Evolutionary conservation across 176 grass and related monocot species (phyloP), one percentile per base, ranked within the genome.

Genomic region (Oryza longistaminata): DNA sequence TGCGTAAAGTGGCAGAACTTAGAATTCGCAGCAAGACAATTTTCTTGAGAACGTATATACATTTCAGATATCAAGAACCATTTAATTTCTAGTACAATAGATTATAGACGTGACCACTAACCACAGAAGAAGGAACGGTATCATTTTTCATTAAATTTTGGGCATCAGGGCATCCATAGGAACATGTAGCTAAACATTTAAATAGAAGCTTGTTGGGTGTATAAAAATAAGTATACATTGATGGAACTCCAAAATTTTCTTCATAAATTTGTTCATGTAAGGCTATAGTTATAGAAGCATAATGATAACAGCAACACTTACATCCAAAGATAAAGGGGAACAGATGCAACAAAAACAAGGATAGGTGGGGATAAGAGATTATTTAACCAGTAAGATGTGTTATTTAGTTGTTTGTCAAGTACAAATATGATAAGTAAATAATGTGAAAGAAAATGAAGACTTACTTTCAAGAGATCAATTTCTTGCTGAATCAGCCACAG

Each of bases 381-480:
- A 79, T 45, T 79, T 66, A 60, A 84, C 58, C 66, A 66, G 53
- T 35, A 81, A 86, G 65, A 26, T 66, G 44, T 58, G 17, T 10
- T 26, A 33, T 10, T 10, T 33, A 77, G 82, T 14, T 65, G 73
- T 50, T 26, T 68, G 80, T 74, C 37, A 78, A 81, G 43, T 48
- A 55, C 2, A 78, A 82, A 45, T 45, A 22, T 16, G 17, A 78
- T 43, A 71, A 70, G 49, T 65, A 88, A 2, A 65, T 26, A 49
- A 87, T 27, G 61, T 1, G n/a, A 13, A 78, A 75, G 45, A 24
- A 43, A 61, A 66, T 39, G 25, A 70, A 82, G 46, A 81, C 78
- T 78, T 99, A 96, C 96, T 94, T 99, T 99, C 58, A 99, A 71
- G 27, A 99, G 91, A 90, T 99, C 96, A 27, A 99, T 99, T 87